These are phyloP conservation scores for Ploettnerulaceae sp. DNA, from an alignment of 2,329 filamentous ascomycete genomes.

Conservation along the genomic window DNA sequence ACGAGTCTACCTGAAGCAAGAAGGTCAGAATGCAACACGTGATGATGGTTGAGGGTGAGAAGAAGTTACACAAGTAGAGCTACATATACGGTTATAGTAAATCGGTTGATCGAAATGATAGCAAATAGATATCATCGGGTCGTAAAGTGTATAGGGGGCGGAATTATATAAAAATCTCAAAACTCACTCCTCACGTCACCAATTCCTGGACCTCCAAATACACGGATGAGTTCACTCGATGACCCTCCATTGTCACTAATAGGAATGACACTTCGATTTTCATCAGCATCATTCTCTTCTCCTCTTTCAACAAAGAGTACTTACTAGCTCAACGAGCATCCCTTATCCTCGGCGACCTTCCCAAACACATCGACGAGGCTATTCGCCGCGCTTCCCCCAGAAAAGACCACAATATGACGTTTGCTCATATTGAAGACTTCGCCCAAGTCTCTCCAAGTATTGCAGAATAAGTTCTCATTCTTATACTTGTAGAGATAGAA, in stretches of 20 bases:
- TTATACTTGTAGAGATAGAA: background rate
- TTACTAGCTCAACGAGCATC: slow-evolving; percentile 34
- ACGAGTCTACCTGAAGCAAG: slow-evolving; percentile 69
- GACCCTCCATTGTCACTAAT: slow-evolving; percentile 96
- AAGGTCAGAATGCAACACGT: slow-evolving; percentile 5
- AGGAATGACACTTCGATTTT: slow-evolving; percentile 75
- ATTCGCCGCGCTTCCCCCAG: slow-evolving; percentile 90
- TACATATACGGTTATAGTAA: background rate
- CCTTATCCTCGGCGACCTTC: slow-evolving; percentile 39
- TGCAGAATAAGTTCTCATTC: background rate
- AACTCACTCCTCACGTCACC: slow-evolving; percentile 69
- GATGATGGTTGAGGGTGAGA: background rate
- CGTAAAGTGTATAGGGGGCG: too few species aligned
- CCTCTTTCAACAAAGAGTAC: slow-evolving; percentile 5
- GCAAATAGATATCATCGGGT: background rate
- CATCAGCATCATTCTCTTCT: slow-evolving; percentile 23
- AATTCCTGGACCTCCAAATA: slow-evolving; percentile 88
- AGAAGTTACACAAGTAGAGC: background rate
- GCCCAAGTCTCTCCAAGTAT: background rate
- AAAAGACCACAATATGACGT: slow-evolving; percentile 68
- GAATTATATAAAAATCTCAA: background rate
- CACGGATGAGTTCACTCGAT: slow-evolving; percentile 86
- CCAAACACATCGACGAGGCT: slow-evolving; percentile 88
- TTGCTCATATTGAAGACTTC: slow-evolving; percentile 12
- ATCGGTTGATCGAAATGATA: background rate